Conservation (phyloP, 2,329 filamentous ascomycete species). For the Myriosclerotinia scirpicola region DNA sequence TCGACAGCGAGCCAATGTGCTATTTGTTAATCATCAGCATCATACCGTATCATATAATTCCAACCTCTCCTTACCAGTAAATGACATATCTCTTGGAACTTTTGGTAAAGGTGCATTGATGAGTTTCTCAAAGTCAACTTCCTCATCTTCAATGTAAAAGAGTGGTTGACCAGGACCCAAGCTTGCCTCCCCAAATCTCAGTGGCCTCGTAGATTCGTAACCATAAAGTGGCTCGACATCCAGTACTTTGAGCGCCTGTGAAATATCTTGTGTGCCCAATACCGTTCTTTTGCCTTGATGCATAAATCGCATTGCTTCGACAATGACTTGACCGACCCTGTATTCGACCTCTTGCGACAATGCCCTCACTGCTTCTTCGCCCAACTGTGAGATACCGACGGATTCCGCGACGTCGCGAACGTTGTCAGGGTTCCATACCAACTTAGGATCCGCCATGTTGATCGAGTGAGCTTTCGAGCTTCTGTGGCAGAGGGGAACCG, state of each 20-base stretch:
- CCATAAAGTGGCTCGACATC: constrained; percentile 96
- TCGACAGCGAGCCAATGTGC: constrained; percentile 98
- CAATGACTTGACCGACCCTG: constrained; percentile 86
- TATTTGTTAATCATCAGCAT: constrained; percentile 41
- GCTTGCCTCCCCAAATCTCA: constrained; percentile 91
- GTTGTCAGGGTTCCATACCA: constrained; percentile 95
- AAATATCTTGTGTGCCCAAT: constrained; percentile 84
- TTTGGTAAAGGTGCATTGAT: constrained; percentile 96
- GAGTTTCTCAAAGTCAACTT: constrained; percentile 97
- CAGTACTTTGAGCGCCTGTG: constrained; percentile 78
- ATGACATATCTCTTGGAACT: constrained; percentile 87
- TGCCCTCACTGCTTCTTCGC: constrained; percentile 82
- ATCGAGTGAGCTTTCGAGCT: not conserved
- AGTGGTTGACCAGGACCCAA: constrained; percentile 90
- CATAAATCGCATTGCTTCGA: constrained; percentile 96
- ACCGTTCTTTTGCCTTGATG: constrained; percentile 83
- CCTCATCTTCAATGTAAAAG: constrained; percentile 97
- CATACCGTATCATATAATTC: not conserved
- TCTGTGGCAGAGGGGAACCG: not conserved
- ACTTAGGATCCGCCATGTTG: constrained; percentile 40
- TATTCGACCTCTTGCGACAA: constrained; percentile 95
- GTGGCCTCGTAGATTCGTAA: constrained; percentile 86
- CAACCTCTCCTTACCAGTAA: constrained; percentile 65
- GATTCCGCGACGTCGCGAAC: constrained; percentile 95
- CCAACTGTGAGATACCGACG: constrained; percentile 78